phyloP scores from a whole-genome alignment of 805 yeast species.

The Torulaspora gathmanii region DNA sequence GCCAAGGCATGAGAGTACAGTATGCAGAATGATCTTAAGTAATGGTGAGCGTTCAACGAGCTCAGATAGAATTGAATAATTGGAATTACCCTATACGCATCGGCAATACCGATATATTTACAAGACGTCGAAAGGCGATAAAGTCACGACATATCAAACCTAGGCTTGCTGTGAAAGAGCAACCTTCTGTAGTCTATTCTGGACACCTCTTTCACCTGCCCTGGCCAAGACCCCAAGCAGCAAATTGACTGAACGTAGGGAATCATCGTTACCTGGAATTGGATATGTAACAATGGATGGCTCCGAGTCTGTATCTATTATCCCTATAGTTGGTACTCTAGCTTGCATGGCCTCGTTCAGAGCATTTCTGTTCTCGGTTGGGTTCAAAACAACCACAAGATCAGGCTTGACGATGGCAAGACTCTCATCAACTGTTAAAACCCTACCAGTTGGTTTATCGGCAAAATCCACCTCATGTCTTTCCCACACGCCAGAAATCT shows the following conservation, averaged over 20 bases:
- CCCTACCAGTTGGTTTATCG: slow-evolving; percentile 61
- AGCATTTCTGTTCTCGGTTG: slow-evolving; percentile 77
- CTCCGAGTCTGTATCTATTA: slow-evolving; percentile 90
- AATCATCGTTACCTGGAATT: slow-evolving; percentile 94
- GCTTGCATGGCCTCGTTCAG: slow-evolving; percentile 74
- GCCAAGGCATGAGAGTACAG: neutral
- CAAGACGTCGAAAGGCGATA: neutral
- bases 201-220: slow-evolving; percentile 78
- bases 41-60: slow-evolving; percentile 2
- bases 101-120: slow-evolving; percentile 1
- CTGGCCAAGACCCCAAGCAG: slow-evolving; percentile 77
- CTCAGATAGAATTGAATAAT: neutral
- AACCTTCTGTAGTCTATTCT: slow-evolving; percentile 45
- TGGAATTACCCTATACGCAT: neutral
- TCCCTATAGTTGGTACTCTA: slow-evolving; percentile 88
- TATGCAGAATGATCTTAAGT: neutral
- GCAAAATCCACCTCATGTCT: slow-evolving; percentile 73
- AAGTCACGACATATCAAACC: slow-evolving; percentile 73
- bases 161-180: slow-evolving; percentile 32
- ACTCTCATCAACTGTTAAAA: slow-evolving; percentile 47
- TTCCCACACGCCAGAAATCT: slow-evolving; percentile 54
- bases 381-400: slow-evolving; percentile 78
- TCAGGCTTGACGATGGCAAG: slow-evolving; percentile 75
- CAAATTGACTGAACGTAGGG: slow-evolving; percentile 72
- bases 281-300: slow-evolving; percentile 89